These are phyloP conservation scores for Boletus rubropictus DNA, from an alignment of 768 basidiomycete genomes.

Conservation along the genomic window DNA sequence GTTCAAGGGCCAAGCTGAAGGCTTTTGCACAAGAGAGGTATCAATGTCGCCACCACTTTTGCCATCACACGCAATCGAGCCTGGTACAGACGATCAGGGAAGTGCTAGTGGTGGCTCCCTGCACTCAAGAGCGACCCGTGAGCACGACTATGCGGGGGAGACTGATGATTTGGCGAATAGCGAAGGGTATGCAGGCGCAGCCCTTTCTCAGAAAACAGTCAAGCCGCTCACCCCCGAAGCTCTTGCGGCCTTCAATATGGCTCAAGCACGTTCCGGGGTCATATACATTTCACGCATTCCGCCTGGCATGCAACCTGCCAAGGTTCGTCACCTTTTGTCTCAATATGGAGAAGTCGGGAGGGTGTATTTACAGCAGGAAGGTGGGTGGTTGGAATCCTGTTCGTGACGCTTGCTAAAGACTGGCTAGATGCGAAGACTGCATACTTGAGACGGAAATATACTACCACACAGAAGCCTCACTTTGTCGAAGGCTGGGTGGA, in stretches of 20 bases:
- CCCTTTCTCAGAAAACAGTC: conserved; percentile 40
- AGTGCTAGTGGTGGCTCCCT: neutral
- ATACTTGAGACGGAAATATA: conserved; percentile 75
- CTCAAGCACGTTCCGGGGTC: conserved; percentile 74
- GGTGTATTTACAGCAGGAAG: conserved; percentile 92
- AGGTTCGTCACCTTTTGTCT: conserved; percentile 91
- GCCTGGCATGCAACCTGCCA: conserved; percentile 95
- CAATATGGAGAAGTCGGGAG: conserved; percentile 85
- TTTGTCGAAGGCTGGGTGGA: conserved; percentile 99
- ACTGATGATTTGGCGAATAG: conserved; percentile 40
- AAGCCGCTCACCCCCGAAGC: conserved; percentile 74
- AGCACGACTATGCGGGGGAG: conserved; percentile 26
- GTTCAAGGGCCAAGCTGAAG: neutral
- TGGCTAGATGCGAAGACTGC: conserved; percentile 75
- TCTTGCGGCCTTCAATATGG: conserved; percentile 66
- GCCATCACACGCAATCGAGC: neutral
- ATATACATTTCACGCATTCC: conserved; percentile 95
- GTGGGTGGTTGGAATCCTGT: conserved; percentile 32
- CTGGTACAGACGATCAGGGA: neutral
- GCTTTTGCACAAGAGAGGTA: neutral
- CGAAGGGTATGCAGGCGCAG: conserved; percentile 53
- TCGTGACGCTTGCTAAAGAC: neutral
- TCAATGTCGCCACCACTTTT: neutral
- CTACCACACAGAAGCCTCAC: conserved; percentile 77
- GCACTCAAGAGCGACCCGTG: conserved; percentile 13